Evolutionary conservation across 2,329 filamentous ascomycete genomes (phyloP).

Genomic region (Penicillium freii): DNA sequence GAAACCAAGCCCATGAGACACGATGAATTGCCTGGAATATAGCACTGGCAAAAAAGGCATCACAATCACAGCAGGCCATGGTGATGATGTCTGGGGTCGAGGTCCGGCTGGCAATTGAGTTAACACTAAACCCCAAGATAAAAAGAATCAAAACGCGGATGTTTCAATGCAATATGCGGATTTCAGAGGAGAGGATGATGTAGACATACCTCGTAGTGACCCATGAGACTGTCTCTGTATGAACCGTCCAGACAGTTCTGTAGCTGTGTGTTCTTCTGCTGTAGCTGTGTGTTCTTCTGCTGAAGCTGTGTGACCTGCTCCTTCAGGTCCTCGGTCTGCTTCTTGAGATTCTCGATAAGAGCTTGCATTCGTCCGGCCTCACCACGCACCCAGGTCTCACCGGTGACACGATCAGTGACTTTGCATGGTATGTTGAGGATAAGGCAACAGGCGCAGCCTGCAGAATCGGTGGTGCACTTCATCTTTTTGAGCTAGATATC

Average conservation of each 20-base stretch:
- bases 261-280: conserved; percentile 4
- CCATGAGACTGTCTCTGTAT: not conserved
- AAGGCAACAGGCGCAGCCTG: conserved; percentile 22
- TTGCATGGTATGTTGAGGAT: conserved; percentile 15
- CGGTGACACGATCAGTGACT: conserved; percentile 27
- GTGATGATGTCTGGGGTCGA: not conserved
- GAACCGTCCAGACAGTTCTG: not conserved
- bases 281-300: conserved; percentile 3
- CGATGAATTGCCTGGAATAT: not conserved
- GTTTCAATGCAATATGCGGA: not conserved
- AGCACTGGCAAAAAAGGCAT: not conserved
- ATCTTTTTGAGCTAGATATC: conserved; percentile 21
- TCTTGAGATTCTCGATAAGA: conserved; percentile 13
- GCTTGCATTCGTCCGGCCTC: conserved; percentile 11
- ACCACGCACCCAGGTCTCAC: conserved; percentile 22
- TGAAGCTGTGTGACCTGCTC: not conserved
- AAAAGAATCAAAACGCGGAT: not conserved
- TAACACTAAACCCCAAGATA: not conserved
- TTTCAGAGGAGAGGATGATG: not conserved
- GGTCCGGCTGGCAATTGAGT: not conserved
- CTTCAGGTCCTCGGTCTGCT: conserved; percentile 4
- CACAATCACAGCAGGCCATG: not conserved
- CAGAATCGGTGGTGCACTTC: conserved; percentile 22
- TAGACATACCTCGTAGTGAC: not conserved
- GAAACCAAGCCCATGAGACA: not conserved